Evolutionary conservation across 106 monocot species (phyloP).

Genomic region (Dactylorhiza incarnata): DNA sequence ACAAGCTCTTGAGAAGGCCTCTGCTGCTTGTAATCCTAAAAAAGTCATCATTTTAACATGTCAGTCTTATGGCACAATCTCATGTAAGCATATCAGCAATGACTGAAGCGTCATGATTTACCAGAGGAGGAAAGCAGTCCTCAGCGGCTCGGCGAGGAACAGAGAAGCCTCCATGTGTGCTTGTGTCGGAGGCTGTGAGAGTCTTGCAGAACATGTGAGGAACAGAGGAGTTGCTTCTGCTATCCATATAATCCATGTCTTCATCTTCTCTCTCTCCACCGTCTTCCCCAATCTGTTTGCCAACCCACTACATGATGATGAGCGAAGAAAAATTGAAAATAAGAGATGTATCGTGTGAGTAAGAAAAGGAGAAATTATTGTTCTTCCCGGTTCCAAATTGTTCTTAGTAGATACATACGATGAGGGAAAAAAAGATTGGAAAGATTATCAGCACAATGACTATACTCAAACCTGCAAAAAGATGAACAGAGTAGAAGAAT

Average conservation of each 20-base stretch:
- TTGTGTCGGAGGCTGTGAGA: slow-evolving; percentile 93
- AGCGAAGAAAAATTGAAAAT: too few species aligned
- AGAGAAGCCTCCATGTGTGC: slow-evolving; percentile 97
- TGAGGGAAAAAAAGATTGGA: background rate
- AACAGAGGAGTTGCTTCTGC: slow-evolving; percentile 12
- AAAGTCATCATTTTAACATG: background rate
- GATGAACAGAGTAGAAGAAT: background rate
- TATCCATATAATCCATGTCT: slow-evolving; percentile 18
- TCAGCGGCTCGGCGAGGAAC: slow-evolving; percentile 95
- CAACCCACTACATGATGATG: slow-evolving; percentile 21
- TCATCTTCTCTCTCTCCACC: slow-evolving; percentile 32
- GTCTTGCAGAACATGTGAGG: slow-evolving; percentile 99
- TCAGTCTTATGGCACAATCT: background rate
- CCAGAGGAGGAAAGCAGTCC: slow-evolving; percentile 97
- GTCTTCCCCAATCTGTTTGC: slow-evolving; percentile 23
- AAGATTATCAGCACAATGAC: background rate
- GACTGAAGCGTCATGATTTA: slow-evolving; percentile 6
- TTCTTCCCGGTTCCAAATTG: background rate
- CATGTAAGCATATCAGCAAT: background rate
- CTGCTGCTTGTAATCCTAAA: slow-evolving; percentile 81
- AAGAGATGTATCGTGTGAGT: too few species aligned
- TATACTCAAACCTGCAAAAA: background rate
- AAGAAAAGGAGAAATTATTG: background rate
- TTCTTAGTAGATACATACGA: background rate
- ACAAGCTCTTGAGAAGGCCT: slow-evolving; percentile 94